Conservation (phyloP, 164 flowering plant species). For the Chimonanthus praecox region DNA sequence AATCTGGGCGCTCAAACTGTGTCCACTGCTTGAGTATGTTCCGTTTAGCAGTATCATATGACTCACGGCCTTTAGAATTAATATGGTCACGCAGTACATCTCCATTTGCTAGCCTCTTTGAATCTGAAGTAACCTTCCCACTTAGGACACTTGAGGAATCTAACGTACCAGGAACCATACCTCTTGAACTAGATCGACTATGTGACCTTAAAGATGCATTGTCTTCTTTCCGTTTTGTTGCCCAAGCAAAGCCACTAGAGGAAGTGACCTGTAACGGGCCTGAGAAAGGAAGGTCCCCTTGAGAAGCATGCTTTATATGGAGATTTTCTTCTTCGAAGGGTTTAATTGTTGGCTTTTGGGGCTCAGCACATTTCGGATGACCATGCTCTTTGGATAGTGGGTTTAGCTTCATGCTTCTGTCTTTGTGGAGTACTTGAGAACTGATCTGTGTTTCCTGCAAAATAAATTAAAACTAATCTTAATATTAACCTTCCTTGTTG, state of each 20-base stretch:
- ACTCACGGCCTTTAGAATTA: slow-evolving; percentile 40
- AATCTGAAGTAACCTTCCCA: slow-evolving; percentile 34
- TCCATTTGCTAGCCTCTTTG: slow-evolving; percentile 35
- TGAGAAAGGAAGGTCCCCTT: slow-evolving; percentile 74
- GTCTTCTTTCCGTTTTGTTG: slow-evolving; percentile 61
- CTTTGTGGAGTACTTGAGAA: slow-evolving; percentile 14
- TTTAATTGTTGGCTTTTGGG: slow-evolving; percentile 24
- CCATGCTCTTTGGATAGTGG: slow-evolving; percentile 15
- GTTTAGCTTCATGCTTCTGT: slow-evolving; percentile 10
- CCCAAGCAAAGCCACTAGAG: slow-evolving; percentile 98
- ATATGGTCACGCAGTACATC: slow-evolving; percentile 23
- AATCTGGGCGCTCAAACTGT: slow-evolving; percentile 69
- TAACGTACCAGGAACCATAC: slow-evolving; percentile 31
- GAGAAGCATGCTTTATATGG: slow-evolving; percentile 70
- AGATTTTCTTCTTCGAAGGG: slow-evolving; percentile 34
- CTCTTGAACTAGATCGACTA: slow-evolving; percentile 64
- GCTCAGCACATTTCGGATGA: slow-evolving; percentile 9
- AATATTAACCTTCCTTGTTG: background rate
- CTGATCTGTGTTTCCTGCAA: slow-evolving; percentile 29
- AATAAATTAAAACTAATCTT: background rate
- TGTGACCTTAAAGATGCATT: slow-evolving; percentile 40
- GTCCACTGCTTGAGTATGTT: slow-evolving; percentile 50
- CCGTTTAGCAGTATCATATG: slow-evolving; percentile 39
- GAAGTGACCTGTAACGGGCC: slow-evolving; percentile 75
- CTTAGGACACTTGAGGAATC: slow-evolving; percentile 32